phyloP scores from a whole-genome alignment of 2,329 filamentous ascomycete species.

The Beauveria asiatica region DNA sequence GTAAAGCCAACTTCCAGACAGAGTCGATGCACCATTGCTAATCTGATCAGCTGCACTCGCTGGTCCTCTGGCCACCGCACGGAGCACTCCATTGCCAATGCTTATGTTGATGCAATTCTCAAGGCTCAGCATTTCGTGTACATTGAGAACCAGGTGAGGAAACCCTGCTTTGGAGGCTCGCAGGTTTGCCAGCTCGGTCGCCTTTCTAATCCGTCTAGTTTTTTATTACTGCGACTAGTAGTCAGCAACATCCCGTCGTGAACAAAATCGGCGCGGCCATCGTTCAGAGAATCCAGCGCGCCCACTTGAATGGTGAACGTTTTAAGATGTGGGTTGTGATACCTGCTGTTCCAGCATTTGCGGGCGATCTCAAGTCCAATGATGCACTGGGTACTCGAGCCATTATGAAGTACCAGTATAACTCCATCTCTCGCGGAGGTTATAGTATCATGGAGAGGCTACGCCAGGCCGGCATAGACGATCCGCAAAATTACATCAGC shows the following conservation, averaged over 20 bases:
- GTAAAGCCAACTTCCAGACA: constrained; percentile 19
- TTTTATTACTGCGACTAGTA: constrained; percentile 74
- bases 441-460: constrained; percentile 70
- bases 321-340: constrained; percentile 74
- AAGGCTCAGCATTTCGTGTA: constrained; percentile 67
- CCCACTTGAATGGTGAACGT: constrained; percentile 53
- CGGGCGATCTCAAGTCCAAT: constrained; percentile 67
- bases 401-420: constrained; percentile 85
- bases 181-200: not conserved
- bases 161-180: not conserved
- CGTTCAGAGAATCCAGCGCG: constrained; percentile 66
- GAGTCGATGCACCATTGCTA: not conserved
- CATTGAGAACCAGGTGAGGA: constrained; percentile 60
- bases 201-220: constrained; percentile 42
- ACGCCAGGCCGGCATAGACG: constrained; percentile 55
- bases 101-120: constrained; percentile 65
- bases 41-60: constrained; percentile 30
- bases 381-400: constrained; percentile 68
- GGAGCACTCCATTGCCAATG: constrained; percentile 77
- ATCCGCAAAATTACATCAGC: constrained; percentile 65
- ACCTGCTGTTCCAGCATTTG: constrained; percentile 73
- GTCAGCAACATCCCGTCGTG: constrained; percentile 61
- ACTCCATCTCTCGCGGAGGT: constrained; percentile 68
- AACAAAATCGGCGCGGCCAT: constrained; percentile 75
- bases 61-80: constrained; percentile 45